A percentile compares a stretch with the other conserved stretches of the same genome.
Evolutionary conservation across 2,329 filamentous ascomycete species (phyloP).

Genomic region (Verticillium alfalfae): DNA sequence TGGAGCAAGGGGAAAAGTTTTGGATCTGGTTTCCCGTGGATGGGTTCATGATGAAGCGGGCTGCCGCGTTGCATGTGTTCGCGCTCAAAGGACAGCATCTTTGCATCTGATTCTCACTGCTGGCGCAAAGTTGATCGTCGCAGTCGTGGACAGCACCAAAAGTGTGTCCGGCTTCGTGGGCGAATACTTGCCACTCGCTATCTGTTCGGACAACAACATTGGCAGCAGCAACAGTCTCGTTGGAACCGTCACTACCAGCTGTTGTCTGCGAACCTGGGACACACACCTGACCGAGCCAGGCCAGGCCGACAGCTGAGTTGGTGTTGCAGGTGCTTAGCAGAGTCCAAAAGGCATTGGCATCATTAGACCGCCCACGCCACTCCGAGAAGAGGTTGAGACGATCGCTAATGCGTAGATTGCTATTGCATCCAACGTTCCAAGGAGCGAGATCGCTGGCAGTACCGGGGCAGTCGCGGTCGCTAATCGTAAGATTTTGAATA

Average conservation of each 20-base stretch:
- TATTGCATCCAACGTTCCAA: slow-evolving; percentile 78
- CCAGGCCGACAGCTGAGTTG: slow-evolving; percentile 78
- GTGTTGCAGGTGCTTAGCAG: slow-evolving; percentile 78
- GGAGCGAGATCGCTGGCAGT: slow-evolving; percentile 60
- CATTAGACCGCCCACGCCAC: slow-evolving; percentile 75
- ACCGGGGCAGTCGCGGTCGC: slow-evolving; percentile 67
- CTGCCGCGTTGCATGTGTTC: slow-evolving; percentile 65
- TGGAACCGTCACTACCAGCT: slow-evolving; percentile 39
- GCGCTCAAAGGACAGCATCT: slow-evolving; percentile 75
- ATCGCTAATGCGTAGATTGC: slow-evolving; percentile 57
- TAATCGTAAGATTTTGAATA: slow-evolving; percentile 78
- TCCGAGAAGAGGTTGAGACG: slow-evolving; percentile 82
- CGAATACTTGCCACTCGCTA: slow-evolving; percentile 92
- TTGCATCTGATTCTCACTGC: slow-evolving; percentile 46
- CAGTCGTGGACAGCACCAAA: slow-evolving; percentile 97
- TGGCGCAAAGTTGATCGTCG: slow-evolving; percentile 57
- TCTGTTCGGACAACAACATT: slow-evolving; percentile 84
- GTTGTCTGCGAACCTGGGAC: slow-evolving; percentile 51
- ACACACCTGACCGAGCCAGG: slow-evolving; percentile 90
- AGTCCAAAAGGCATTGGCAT: slow-evolving; percentile 91
- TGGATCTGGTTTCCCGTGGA: slow-evolving; percentile 70
- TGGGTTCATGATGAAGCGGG: slow-evolving; percentile 93
- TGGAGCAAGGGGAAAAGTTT: slow-evolving; percentile 78
- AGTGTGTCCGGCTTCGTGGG: slow-evolving; percentile 89
- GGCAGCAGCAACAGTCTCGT: slow-evolving; percentile 74